These are phyloP conservation scores for Chrysoporthe austroafricana DNA, from an alignment of 2,329 filamentous ascomycete species.

Conservation along the genomic window DNA sequence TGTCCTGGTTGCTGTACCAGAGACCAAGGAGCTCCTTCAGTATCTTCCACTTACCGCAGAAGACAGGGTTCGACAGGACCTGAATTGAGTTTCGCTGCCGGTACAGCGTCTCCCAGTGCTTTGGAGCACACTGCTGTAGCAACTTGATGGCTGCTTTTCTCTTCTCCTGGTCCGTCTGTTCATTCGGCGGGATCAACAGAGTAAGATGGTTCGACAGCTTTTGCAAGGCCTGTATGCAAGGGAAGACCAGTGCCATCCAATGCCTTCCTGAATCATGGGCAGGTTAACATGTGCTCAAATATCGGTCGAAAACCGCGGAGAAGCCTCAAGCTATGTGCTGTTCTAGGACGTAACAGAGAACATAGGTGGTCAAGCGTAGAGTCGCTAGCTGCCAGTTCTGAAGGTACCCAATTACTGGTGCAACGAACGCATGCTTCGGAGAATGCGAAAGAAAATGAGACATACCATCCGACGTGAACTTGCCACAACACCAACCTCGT, in stretches of 20 bases:
- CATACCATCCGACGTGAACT: constrained; percentile 55
- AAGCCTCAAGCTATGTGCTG: neutral
- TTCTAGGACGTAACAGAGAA: neutral
- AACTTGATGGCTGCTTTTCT: constrained; percentile 77
- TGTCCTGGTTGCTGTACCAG: constrained; percentile 89
- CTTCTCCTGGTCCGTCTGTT: constrained; percentile 64
- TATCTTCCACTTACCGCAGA: constrained; percentile 96
- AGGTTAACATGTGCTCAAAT: neutral
- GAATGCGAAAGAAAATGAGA: neutral
- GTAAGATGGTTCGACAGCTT: constrained; percentile 94
- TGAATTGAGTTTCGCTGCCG: constrained; percentile 76
- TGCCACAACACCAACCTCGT: constrained; percentile 80
- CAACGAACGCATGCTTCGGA: neutral
- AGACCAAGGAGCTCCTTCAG: constrained; percentile 83
- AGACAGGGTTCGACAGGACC: constrained; percentile 83
- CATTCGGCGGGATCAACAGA: constrained; percentile 69
- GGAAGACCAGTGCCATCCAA: constrained; percentile 83
- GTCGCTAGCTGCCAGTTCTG: neutral
- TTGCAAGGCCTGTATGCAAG: constrained; percentile 78
- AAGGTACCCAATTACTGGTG: neutral
- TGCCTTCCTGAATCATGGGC: constrained; percentile 45
- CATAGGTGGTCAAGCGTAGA: neutral
- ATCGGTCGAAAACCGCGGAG: neutral
- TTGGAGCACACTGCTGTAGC: constrained; percentile 74
- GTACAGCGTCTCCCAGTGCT: constrained; percentile 75